Evolutionary conservation across 108 stramenopile species (phyloP), one percentile per base, ranked within the genome.

Genomic region (Cyclotella choctawhatcheeana): DNA sequence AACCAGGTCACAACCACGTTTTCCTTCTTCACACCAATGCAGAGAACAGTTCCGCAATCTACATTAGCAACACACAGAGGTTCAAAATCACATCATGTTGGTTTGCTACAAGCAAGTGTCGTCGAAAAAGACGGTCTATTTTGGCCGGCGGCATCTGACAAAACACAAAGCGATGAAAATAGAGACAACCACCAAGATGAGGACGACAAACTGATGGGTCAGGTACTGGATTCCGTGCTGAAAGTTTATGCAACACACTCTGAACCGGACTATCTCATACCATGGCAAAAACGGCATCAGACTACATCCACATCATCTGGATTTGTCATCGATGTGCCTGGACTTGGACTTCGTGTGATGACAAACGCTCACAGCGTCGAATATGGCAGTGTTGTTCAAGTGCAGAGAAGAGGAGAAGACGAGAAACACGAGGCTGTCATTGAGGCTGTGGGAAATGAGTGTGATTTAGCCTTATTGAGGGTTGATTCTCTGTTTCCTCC

Each of bases 311-410:
- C 82, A 27, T 64, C 70, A 4, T 77, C 71, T 48, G 85, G 88
- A 16, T 86, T 89, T 73, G 79, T 83, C 7, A 69, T 89, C 27
- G 48, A 81, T 51, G 68, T 69, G 6, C 70, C 66, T 4, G 67
- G 80, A 4, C 37, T 67, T 7, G 78, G 79, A 3, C 25, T 67
- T 14, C 68, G 71, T 5, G 83, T 91, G 24, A 76, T 91, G 66
- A 91, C 89, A 2, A 88, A 88, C 69, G 87, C 86, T 0, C 89
- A 91, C 59, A 73, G 74, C 25, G 77, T 90, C 0, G 79, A 79
- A 30, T 81, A 87, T 64, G 89, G 84, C 2, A 81, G 67, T 32
- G 71, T 85, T 0, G 74, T 91, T 2, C 86, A 83, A 54, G 77
- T 86, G 0, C 85, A 81, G 44, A 52, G 69, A 40, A 68, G 77